A percentile compares a stretch with the other conserved stretches of the same genome.
phyloP scores from a whole-genome alignment of 768 basidiomycete species.

The Dentipellis sp. region DNA sequence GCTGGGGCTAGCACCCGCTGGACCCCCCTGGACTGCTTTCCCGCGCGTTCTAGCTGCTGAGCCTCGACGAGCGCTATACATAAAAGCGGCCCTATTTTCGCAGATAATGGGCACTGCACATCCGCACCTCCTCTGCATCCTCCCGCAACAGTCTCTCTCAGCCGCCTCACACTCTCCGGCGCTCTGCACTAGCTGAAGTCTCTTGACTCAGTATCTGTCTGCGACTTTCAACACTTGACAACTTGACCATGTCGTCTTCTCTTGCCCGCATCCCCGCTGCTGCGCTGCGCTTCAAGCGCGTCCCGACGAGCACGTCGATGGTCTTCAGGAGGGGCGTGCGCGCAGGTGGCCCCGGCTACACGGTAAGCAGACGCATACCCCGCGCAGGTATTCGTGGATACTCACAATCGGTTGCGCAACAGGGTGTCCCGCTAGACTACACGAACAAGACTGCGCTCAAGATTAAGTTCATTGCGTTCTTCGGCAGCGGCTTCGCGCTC shows the following conservation, averaged over 20 bases:
- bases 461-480: neutral
- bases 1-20: too few species aligned
- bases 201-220: too few species aligned
- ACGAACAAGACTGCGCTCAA: neutral
- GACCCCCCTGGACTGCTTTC: too few species aligned
- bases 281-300: neutral
- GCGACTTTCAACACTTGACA: neutral
- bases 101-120: too few species aligned
- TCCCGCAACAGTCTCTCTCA: too few species aligned
- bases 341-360: neutral
- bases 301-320: neutral
- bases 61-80: too few species aligned
- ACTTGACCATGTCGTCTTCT: neutral
- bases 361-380: neutral
- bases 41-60: too few species aligned
- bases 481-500: neutral
- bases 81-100: too few species aligned
- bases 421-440: neutral
- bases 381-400: neutral
- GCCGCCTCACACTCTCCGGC: too few species aligned
- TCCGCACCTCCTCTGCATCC: too few species aligned
- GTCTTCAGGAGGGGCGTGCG: neutral
- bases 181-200: too few species aligned
- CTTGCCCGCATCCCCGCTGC: neutral
- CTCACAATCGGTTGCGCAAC: neutral